These are phyloP conservation scores for Mycena albidolilacea DNA, from an alignment of 768 basidiomycete species.

Conservation along the genomic window DNA sequence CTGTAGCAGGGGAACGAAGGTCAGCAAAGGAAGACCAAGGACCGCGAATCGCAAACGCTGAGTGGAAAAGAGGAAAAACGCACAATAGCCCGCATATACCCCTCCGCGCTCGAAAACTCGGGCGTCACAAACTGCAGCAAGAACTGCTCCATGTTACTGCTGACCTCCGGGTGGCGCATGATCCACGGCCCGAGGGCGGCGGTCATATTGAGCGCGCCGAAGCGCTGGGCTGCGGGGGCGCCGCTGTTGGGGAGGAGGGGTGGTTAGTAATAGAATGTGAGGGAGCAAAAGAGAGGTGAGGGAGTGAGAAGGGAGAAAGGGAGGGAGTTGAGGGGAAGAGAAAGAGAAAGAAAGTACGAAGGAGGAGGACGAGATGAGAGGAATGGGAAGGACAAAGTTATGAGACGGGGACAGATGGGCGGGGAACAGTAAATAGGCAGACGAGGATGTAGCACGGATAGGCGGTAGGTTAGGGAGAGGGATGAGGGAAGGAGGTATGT, in stretches of 20 bases:
- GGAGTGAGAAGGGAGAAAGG: too few species aligned
- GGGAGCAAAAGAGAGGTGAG: background rate
- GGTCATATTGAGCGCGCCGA: slow-evolving; percentile 89
- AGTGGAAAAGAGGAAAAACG: slow-evolving; percentile 47
- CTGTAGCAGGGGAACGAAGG: slow-evolving; percentile 49
- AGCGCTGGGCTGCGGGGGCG: slow-evolving; percentile 75
- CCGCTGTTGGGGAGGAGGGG: slow-evolving; percentile 42
- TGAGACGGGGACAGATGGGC: too few species aligned
- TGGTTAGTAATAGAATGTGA: background rate
- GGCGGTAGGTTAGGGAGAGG: too few species aligned
- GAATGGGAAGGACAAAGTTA: too few species aligned
- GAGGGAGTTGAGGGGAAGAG: too few species aligned
- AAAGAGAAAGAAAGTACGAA: slow-evolving; percentile 17
- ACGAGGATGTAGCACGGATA: too few species aligned
- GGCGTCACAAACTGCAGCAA: slow-evolving; percentile 81
- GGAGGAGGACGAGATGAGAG: background rate
- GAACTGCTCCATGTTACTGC: slow-evolving; percentile 83
- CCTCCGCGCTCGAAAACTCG: slow-evolving; percentile 75
- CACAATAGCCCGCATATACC: slow-evolving; percentile 85
- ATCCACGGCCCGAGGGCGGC: slow-evolving; percentile 83
- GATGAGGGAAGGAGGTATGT: too few species aligned
- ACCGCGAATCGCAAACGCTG: background rate
- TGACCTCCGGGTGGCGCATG: slow-evolving; percentile 88
- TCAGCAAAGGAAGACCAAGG: background rate
- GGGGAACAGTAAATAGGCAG: too few species aligned